These are phyloP conservation scores for Solanum chmielewskii DNA, from an alignment of 257 asterid genomes.

Conservation along the genomic window DNA sequence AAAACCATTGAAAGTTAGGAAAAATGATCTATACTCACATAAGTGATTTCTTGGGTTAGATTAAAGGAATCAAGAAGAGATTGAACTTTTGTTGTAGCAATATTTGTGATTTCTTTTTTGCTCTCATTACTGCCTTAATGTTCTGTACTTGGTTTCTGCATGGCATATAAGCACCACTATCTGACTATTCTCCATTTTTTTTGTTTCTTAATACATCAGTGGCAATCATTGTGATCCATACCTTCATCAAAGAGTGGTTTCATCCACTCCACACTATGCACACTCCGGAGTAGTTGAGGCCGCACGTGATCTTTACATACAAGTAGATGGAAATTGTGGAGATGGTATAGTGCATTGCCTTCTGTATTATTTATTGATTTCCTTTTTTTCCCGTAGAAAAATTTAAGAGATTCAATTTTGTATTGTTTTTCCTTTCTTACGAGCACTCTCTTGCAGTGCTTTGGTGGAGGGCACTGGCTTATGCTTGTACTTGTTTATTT, in stretches of 20 bases:
- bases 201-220: not conserved
- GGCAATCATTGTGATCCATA: not conserved
- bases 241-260: not conserved
- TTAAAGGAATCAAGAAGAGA: not conserved
- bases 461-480: not conserved
- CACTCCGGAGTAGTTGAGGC: slow-evolving; percentile 23
- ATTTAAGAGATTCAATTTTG: not conserved
- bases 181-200: not conserved
- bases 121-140: not conserved
- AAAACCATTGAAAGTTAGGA: not conserved
- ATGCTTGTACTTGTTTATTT: not conserved
- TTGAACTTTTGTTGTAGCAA: not conserved
- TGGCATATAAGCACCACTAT: not conserved
- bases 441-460: not conserved
- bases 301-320: slow-evolving; percentile 17
- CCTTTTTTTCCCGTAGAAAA: not conserved
- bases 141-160: not conserved
- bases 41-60: not conserved
- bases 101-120: not conserved
- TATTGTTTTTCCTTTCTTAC: not conserved
- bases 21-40: not conserved
- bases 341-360: slow-evolving; percentile 3
- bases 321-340: slow-evolving; percentile 10
- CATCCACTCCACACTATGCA: slow-evolving; percentile 10
- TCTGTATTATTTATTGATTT: not conserved